These are phyloP conservation scores for Podospora bellae-mahoneyi DNA, from an alignment of 495 filamentous ascomycete genomes.

Conservation along the genomic window DNA sequence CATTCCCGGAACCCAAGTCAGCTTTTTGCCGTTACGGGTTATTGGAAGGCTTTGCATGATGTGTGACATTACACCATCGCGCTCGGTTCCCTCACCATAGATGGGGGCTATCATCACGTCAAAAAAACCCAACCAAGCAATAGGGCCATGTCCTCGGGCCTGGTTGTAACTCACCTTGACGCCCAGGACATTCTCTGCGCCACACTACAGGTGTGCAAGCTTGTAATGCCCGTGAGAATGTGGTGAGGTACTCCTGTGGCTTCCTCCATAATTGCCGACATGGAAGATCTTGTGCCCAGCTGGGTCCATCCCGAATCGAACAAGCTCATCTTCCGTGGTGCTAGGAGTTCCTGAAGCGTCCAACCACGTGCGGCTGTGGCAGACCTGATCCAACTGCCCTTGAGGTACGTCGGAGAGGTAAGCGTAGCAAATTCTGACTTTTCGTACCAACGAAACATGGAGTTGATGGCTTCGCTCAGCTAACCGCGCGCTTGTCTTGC, in stretches of 20 bases:
- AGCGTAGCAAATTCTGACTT: slow-evolving; percentile 32
- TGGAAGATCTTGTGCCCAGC: slow-evolving; percentile 14
- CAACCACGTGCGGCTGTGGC: background rate
- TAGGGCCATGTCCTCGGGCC: slow-evolving; percentile 23
- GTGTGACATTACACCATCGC: background rate
- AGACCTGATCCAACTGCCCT: too few species aligned
- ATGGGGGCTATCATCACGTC: slow-evolving; percentile 19
- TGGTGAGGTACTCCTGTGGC: slow-evolving; percentile 15
- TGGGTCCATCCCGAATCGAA: slow-evolving; percentile 29
- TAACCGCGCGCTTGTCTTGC: slow-evolving; percentile 39
- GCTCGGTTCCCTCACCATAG: slow-evolving; percentile 11
- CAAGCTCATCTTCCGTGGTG: slow-evolving; percentile 33
- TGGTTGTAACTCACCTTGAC: slow-evolving; percentile 13
- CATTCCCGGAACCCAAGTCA: background rate
- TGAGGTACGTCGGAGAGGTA: slow-evolving; percentile 25
- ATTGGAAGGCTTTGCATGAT: background rate
- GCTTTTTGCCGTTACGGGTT: too few species aligned
- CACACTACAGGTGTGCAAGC: slow-evolving; percentile 2
- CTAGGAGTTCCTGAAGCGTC: slow-evolving; percentile 39
- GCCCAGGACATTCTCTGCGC: slow-evolving; percentile 25
- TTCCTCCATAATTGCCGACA: slow-evolving; percentile 1
- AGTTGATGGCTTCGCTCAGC: slow-evolving; percentile 26
- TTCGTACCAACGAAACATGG: slow-evolving; percentile 31
- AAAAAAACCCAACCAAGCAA: slow-evolving; percentile 23
- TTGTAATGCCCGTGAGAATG: slow-evolving; percentile 14